Base-by-base conservation (phyloP, 495 filamentous ascomycete genomes). In the Cetradonia linearis region DNA sequence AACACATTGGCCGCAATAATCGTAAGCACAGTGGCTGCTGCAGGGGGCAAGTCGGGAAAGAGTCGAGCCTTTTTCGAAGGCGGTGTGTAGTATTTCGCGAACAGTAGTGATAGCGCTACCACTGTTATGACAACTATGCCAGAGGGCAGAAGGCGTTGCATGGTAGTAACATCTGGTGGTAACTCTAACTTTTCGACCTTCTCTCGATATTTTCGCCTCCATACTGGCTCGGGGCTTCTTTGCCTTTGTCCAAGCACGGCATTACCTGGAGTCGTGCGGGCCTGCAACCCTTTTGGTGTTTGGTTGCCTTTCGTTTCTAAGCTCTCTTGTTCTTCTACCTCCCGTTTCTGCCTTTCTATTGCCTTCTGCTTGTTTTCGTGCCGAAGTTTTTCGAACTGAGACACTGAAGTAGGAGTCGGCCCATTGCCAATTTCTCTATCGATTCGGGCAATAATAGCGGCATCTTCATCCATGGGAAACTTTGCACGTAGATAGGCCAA, bases 391-490 rank as follows among this genome's bases (percentile, higher is more conserved):
- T 79, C 76, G 59, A 80, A 64, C 18, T 75, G 66, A 69, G 76
- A 78, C 60, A 70, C 72, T 13, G 74, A 76, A 28, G 73, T n/a
- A 73, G 1, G 72, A 63, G 75, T 71, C 5, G 72, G 65, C 59
- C 70, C 70, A 54, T 73, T 68, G 9, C 61, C 64, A 31, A 81
- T 74, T 66, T 85, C 83, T 44, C 71, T 73, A 62, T 88, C 86
- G 36, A 87, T 72, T 47, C 81, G 82, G 3, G 73, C 76, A 34
- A 89, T 60, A 7, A 83, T 81, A 0, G 80, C 80, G 7, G 76
- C 79, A 62, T 91, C 78, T 68, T 96, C 91, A 59, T 96, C 88
- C 6, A 95, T 72, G 0, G 86, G 83, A 37, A 86, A 79, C 31
- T 79, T 76, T 25, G 70, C 68, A 30, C 91, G 84, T 10, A 96